phyloP scores from a whole-genome alignment of 257 asterid species.

The Penstemon eatonii region DNA sequence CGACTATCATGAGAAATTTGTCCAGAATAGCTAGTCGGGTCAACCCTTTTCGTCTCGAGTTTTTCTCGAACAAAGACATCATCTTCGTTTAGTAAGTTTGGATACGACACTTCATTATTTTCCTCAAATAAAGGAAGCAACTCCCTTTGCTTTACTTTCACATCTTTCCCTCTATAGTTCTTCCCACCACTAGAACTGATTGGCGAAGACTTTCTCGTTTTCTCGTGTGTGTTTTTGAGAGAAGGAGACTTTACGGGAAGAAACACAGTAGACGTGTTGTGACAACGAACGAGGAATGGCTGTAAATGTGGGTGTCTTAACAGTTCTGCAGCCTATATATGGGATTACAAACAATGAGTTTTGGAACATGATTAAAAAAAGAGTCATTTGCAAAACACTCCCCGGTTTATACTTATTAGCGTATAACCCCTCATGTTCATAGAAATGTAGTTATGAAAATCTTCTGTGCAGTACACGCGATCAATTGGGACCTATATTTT shows the following conservation, averaged over 20 bases:
- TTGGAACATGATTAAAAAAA: neutral
- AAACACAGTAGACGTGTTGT: constrained; percentile 65
- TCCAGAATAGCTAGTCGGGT: constrained; percentile 41
- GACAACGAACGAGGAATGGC: constrained; percentile 76
- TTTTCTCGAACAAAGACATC: constrained; percentile 35
- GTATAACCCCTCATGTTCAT: too few species aligned
- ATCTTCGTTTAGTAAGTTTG: constrained; percentile 36
- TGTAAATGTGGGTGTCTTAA: constrained; percentile 89
- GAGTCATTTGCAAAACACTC: neutral
- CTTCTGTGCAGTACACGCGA: too few species aligned
- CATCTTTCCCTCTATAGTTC: constrained; percentile 38
- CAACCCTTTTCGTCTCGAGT: constrained; percentile 45
- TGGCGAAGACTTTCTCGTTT: constrained; percentile 37
- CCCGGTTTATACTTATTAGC: too few species aligned
- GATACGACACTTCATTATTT: constrained; percentile 38
- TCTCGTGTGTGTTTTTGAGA: constrained; percentile 53
- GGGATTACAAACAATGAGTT: constrained; percentile 13
- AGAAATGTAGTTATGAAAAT: too few species aligned
- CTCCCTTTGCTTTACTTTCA: constrained; percentile 46
- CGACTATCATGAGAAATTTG: constrained; percentile 37
- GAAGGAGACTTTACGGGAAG: constrained; percentile 95
- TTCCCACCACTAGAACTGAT: constrained; percentile 46
- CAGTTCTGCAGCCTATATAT: constrained; percentile 76
- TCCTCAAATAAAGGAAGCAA: constrained; percentile 62
- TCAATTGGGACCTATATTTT: too few species aligned